Evolutionary conservation across 2,329 filamentous ascomycete species (phyloP).

Genomic region (Clarireedia paspali): DNA sequence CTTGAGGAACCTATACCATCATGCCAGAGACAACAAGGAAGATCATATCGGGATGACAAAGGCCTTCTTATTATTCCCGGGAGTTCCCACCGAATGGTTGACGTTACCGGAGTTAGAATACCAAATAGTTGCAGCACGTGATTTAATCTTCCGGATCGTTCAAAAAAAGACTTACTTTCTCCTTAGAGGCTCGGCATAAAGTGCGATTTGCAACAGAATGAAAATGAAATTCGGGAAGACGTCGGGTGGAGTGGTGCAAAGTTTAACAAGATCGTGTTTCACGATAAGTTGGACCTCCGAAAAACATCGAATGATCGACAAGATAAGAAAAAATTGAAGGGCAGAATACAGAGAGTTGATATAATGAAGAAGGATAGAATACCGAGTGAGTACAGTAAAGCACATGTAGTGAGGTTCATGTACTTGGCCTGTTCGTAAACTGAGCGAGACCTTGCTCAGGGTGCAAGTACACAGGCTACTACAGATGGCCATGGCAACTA

Average conservation of each 20-base stretch:
- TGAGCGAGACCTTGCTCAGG: too few species aligned
- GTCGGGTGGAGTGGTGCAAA: neutral
- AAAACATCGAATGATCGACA: too few species aligned
- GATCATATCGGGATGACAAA: too few species aligned
- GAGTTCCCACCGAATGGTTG: too few species aligned
- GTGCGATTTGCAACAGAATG: slow-evolving; percentile 6
- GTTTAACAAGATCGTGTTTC: neutral
- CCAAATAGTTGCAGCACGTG: neutral
- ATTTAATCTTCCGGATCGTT: neutral
- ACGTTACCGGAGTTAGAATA: neutral
- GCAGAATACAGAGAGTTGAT: neutral
- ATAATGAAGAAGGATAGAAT: neutral
- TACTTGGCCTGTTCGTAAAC: too few species aligned
- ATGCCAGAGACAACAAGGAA: too few species aligned
- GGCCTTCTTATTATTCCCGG: too few species aligned
- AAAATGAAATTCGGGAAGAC: neutral
- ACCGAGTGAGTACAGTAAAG: neutral
- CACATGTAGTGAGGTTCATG: neutral
- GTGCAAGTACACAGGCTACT: too few species aligned
- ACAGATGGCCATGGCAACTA: neutral
- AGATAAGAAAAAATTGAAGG: neutral
- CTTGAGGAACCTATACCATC: too few species aligned
- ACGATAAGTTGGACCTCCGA: too few species aligned
- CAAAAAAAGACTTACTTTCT: too few species aligned
- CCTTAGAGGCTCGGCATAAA: neutral